Evolutionary conservation across 306 rosid genomes (phyloP).

Genomic region (Hippophae gyantsensis): DNA sequence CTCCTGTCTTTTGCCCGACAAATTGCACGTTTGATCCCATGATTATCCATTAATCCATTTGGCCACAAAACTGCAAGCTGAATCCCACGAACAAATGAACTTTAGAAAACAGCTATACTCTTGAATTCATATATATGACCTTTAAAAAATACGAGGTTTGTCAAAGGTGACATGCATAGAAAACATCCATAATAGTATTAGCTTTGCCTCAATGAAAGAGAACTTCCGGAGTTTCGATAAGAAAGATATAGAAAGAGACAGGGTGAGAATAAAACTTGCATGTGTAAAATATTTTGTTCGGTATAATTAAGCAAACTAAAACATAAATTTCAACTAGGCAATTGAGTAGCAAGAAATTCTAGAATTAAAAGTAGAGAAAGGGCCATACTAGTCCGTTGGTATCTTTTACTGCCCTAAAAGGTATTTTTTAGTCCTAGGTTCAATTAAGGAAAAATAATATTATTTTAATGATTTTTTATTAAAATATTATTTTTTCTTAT

Average conservation of each 20-base stretch:
- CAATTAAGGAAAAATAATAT: no score
- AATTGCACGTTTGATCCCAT: conserved; percentile 92
- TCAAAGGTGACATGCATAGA: neutral
- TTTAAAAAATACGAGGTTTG: neutral
- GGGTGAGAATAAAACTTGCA: neutral
- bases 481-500: no score
- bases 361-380: conserved; percentile 3
- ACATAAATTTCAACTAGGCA: neutral
- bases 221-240: neutral
- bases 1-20: conserved; percentile 91
- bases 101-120: neutral
- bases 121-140: neutral
- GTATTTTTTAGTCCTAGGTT: no score
- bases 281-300: neutral
- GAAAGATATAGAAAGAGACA: neutral
- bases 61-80: conserved; percentile 98
- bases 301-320: neutral
- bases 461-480: no score
- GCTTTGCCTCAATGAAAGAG: neutral
- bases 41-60: conserved; percentile 87
- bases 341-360: conserved; percentile 1
- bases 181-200: neutral
- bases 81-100: conserved; percentile 1
- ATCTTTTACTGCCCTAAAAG: no score
- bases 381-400: no score